Percentiles rank a stretch among this genome's conserved stretches.
These are phyloP conservation scores for Aciculosporium take DNA, from an alignment of 2,329 filamentous ascomycete genomes.

Conservation along the genomic window DNA sequence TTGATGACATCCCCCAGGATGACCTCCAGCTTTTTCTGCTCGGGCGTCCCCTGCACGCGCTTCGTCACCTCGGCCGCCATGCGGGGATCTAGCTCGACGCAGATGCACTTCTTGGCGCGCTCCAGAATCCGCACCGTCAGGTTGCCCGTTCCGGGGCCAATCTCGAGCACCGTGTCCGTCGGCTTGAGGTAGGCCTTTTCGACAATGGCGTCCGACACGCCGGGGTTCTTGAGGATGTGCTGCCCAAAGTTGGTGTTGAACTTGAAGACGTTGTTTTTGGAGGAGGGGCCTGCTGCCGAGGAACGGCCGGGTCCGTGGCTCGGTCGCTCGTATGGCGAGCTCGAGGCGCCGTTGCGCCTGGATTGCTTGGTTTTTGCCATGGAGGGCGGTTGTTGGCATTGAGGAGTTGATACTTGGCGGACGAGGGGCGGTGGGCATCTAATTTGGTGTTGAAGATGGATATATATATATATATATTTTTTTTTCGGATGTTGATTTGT, in stretches of 20 bases:
- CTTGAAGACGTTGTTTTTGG: conserved; percentile 79
- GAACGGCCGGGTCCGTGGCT: conserved; percentile 8
- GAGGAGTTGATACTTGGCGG: no score
- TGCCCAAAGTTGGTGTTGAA: conserved; percentile 83
- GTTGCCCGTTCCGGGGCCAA: conserved; percentile 81
- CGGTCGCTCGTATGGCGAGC: conserved; percentile 28
- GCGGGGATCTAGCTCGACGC: conserved; percentile 84
- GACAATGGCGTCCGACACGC: conserved; percentile 58
- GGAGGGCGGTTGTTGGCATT: conserved; percentile 5
- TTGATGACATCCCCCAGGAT: conserved; percentile 82
- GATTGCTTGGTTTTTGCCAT: conserved; percentile 41
- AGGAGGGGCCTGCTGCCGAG: conserved; percentile 6
- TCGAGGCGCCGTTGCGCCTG: conserved; percentile 36
- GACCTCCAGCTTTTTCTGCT: conserved; percentile 73
- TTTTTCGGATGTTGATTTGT: background rate
- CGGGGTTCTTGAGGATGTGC: conserved; percentile 87
- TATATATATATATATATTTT: no score
- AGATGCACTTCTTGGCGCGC: conserved; percentile 66
- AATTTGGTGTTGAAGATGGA: no score
- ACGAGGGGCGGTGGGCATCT: no score
- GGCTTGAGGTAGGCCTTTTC: conserved; percentile 78
- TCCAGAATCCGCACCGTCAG: conserved; percentile 81
- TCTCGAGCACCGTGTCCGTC: conserved; percentile 79
- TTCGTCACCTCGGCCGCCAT: conserved; percentile 95
- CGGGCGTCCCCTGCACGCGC: conserved; percentile 78